Percentiles rank a stretch among this genome's conserved stretches.
These are phyloP conservation scores for Metschnikowia corniflorae DNA, from an alignment of 805 yeast species.

Conservation along the genomic window DNA sequence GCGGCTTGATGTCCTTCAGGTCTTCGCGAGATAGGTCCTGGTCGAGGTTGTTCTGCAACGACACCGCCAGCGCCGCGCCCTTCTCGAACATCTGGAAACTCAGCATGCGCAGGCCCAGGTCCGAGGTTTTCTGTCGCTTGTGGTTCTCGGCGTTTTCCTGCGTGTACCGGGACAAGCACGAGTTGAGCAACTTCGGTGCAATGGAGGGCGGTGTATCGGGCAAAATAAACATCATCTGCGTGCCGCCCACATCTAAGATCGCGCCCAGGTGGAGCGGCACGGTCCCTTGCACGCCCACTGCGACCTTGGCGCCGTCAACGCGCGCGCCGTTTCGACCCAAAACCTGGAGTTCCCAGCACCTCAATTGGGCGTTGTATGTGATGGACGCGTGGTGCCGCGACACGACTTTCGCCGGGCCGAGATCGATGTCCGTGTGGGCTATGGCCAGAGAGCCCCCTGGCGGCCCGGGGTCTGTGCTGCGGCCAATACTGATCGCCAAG, in stretches of 20 bases:
- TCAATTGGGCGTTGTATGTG: constrained; percentile 64
- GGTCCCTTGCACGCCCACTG: constrained; percentile 46
- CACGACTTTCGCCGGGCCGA: constrained; percentile 97
- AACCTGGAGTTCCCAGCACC: constrained; percentile 84
- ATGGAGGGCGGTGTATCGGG: constrained; percentile 84
- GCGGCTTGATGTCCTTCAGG: constrained; percentile 91
- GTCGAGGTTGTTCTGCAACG: constrained; percentile 44
- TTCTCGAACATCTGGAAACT: constrained; percentile 56
- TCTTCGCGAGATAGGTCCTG: constrained; percentile 84
- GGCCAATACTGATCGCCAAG: constrained; percentile 75
- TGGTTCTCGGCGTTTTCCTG: constrained; percentile 20
- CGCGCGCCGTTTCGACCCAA: constrained; percentile 92
- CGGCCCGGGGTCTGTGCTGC: constrained; percentile 53
- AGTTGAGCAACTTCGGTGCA: constrained; percentile 44
- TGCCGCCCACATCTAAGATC: constrained; percentile 90
- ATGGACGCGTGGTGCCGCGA: constrained; percentile 87
- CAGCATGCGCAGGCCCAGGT: constrained; percentile 12
- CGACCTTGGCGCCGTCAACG: constrained; percentile 65
- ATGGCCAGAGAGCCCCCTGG: constrained; percentile 15
- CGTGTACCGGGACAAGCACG: constrained; percentile 34
- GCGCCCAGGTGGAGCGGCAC: constrained; percentile 80
- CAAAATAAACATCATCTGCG: constrained; percentile 97
- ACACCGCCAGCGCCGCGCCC: constrained; percentile 36
- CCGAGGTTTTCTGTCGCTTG: constrained; percentile 6
- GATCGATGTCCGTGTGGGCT: constrained; percentile 67